Conservation (phyloP, 129 eudicot species). For the Centrapalus pauciflorus region DNA sequence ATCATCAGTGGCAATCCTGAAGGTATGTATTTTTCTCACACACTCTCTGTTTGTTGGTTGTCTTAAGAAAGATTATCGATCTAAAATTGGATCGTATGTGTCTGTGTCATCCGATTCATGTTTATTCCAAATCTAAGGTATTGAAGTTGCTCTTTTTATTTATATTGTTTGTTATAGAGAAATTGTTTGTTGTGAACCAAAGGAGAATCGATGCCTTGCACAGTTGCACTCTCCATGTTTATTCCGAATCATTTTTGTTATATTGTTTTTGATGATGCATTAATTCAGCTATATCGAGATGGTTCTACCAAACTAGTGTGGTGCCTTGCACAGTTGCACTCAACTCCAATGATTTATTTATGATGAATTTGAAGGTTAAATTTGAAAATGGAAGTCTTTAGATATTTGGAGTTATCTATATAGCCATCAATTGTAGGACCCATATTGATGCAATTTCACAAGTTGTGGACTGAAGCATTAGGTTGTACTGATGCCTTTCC, state of each 20-base stretch:
- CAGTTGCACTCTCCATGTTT: not conserved
- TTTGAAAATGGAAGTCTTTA: not conserved
- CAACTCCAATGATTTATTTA: too few species aligned
- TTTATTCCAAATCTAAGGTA: constrained; percentile 25
- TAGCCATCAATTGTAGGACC: not conserved
- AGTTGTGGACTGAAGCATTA: not conserved
- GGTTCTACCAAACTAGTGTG: too few species aligned
- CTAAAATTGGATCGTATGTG: constrained; percentile 2
- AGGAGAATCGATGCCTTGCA: not conserved
- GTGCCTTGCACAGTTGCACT: too few species aligned
- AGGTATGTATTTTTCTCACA: too few species aligned
- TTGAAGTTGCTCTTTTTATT: not conserved
- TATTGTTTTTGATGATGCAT: not conserved
- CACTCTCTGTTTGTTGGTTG: too few species aligned
- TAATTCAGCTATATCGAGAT: too few species aligned
- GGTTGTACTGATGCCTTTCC: not conserved
- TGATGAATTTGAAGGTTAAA: too few species aligned
- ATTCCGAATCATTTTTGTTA: not conserved
- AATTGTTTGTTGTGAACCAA: not conserved
- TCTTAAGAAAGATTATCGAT: too few species aligned
- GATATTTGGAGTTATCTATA: not conserved
- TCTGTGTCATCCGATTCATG: constrained; percentile 12
- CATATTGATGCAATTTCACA: too few species aligned
- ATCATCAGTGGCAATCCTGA: too few species aligned
- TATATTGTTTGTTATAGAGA: not conserved